A percentile compares a stretch with the other conserved stretches of the same genome.
These are phyloP conservation scores for Anethum foeniculum DNA, from an alignment of 140 eudicot genomes.

Conservation along the genomic window DNA sequence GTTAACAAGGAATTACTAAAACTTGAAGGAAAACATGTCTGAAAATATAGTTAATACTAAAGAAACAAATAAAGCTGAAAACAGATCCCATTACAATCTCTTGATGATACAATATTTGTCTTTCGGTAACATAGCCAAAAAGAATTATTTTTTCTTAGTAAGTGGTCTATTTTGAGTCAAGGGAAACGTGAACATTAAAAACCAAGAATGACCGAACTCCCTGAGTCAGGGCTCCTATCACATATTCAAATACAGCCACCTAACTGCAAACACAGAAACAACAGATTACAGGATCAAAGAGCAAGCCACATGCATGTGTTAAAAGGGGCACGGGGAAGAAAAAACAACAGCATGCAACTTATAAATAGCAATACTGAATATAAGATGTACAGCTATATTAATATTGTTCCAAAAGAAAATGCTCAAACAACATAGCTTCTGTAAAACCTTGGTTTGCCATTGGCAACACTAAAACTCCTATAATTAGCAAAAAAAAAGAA, in stretches of 20 bases:
- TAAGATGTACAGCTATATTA: not conserved
- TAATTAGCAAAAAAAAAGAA: too few relatives aligned
- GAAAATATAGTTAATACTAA: not conserved
- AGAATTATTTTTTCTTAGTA: not conserved
- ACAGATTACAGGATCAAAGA: not conserved
- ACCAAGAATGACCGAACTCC: not conserved
- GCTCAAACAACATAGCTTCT: not conserved
- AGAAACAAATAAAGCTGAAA: not conserved
- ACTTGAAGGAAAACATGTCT: not conserved
- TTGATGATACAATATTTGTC: not conserved
- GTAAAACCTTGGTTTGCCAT: not conserved
- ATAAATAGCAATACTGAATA: not conserved
- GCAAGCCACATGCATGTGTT: not conserved
- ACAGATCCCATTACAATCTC: not conserved
- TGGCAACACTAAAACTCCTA: not conserved
- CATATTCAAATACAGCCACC: slow-evolving; percentile 69
- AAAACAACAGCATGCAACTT: not conserved
- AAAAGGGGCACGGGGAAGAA: not conserved
- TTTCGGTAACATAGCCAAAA: not conserved
- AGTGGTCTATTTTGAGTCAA: not conserved
- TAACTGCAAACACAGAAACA: slow-evolving; percentile 40
- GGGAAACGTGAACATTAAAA: not conserved
- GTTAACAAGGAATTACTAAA: not conserved
- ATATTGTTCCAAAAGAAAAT: not conserved
- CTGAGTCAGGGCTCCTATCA: not conserved